Evolutionary conservation across 2,329 filamentous ascomycete species (phyloP), one percentile per base, ranked within the genome.

Genomic region (Leptographium wingfieldii): DNA sequence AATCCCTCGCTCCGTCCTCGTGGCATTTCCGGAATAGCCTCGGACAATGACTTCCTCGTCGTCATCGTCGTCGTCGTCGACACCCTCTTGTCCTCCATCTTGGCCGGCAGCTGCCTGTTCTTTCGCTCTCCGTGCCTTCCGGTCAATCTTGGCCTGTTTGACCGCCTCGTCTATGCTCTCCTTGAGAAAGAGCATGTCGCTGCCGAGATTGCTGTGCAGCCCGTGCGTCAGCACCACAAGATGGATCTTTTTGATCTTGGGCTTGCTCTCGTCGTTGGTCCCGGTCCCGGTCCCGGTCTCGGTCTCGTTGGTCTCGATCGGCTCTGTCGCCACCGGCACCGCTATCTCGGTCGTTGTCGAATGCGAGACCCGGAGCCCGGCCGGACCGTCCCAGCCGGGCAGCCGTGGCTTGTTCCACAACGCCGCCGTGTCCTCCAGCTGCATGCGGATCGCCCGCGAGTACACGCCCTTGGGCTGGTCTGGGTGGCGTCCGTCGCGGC

Each of bases 161-260:
- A 86, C 87, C 3, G 89, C 85, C 33, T 85, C 84, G 73, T 99
- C 94, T 63, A 99, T 97, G 72, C 90, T 95, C 73, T 99, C 94
- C 69, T 99, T 99, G 71, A 99, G 75, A 69, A 89, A 99, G 25
- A 99, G 77, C 94, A 99, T 96, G 70, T 99, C 94, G 27, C 91
- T 88, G 5, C 94, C 90, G 14, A 96, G 79, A 70, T 99, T 99
- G 73, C 92, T 96, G 72, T 99, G 94, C 64, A 99, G 73, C 0
- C 94, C 94, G 74, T 99, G 94, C 0, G 94, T 97, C 56, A 99
- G 74, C 40, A 99, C 79, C 29, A 99, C 94, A 51, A 99, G 76
- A 70, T 99, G 94, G 2, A 99, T 79, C 65, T 87, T 92, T 73
- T 90, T 90, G 65, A 64, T 74, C 29, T 52, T 43, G 40, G 22